Evolutionary conservation across 2,329 filamentous ascomycete species (phyloP), one percentile per base, ranked within the genome.

Genomic region (Fusarium sp.): DNA sequence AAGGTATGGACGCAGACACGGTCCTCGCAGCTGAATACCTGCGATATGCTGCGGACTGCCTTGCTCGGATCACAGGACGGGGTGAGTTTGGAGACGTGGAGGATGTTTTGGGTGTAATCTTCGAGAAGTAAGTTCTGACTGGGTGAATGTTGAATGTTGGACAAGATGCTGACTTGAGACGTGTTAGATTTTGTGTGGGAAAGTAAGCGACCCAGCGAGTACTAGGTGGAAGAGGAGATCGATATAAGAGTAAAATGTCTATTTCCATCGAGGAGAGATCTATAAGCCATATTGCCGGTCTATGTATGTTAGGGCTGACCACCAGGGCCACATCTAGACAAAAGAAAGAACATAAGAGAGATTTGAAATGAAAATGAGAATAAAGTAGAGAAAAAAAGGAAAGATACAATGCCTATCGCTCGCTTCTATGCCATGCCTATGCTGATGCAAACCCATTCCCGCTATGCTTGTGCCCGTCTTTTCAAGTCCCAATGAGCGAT

Each of bases 81-180:
- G 94, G 94, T 1, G 93, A 94, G 74, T 88, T 87, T 42, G 93
- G 94, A 4, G 95, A 98, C 79, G 93, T 98, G 18, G 95, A 99
- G 78, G 96, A 98, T 77, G 93, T 99, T 10, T 82, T 99, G 46
- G 96, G 96, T 0, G 94, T 99, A 23, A 94, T 99, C 6, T 99
- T 99, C 82, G 95, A 98, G 80, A 98, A 97, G 93, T 97, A 82
- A 85, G 88, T 88, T 63, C 54, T 66, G 46, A 59, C 57, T 18
- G 27, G 25, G 28, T 56, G 18, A 21, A 27, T 60, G 30, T 14
- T n/a, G 23, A 50, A 42, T 58, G 46, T 55, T 25, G 37, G 49
- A 46, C 46, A 55, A 55, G 32, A 63, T 66, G 58, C 69, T 75
- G 66, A 74, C 68, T 50, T 32, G 48, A 51, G 43, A 53, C 49